These are phyloP conservation scores for Geotrichum restrictum DNA, from an alignment of 1,139 yeast species.

Conservation along the genomic window DNA sequence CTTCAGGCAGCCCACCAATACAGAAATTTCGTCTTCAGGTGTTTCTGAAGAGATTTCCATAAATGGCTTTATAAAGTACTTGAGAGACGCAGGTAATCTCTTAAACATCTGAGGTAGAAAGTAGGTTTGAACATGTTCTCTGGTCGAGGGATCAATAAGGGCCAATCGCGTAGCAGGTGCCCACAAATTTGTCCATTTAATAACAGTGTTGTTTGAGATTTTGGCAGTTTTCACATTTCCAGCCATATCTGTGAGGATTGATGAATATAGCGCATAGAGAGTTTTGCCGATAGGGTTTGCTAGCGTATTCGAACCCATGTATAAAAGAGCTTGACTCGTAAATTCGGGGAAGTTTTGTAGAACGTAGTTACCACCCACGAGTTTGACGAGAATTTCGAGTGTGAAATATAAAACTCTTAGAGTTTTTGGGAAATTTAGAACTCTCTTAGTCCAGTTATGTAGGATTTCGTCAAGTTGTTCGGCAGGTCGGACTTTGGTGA, in stretches of 20 bases:
- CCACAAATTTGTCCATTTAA: slow-evolving; percentile 57
- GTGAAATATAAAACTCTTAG: slow-evolving; percentile 59
- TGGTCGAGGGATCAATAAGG: slow-evolving; percentile 37
- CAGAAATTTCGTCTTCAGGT: slow-evolving; percentile 38
- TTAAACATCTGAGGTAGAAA: slow-evolving; percentile 61
- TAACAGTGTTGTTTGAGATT: slow-evolving; percentile 27
- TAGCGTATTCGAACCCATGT: slow-evolving; percentile 55
- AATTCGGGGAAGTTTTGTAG: slow-evolving; percentile 46
- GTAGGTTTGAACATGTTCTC: slow-evolving; percentile 54
- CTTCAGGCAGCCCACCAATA: slow-evolving; percentile 54
- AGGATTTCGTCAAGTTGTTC: slow-evolving; percentile 28
- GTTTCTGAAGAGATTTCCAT: slow-evolving; percentile 24
- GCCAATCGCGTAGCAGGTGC: slow-evolving; percentile 41
- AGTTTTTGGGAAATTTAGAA: slow-evolving; percentile 46
- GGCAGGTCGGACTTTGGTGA: slow-evolving; percentile 27
- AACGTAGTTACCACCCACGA: slow-evolving; percentile 44
- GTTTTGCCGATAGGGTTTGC: slow-evolving; percentile 69
- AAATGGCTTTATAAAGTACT: slow-evolving; percentile 39
- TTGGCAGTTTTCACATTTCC: slow-evolving; percentile 29
- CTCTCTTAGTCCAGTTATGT: slow-evolving; percentile 45
- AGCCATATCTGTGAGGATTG: slow-evolving; percentile 36
- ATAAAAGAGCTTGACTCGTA: slow-evolving; percentile 44
- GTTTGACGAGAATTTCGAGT: slow-evolving; percentile 53
- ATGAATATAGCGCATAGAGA: slow-evolving; percentile 44
- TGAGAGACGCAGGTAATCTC: slow-evolving; percentile 45